Conservation (phyloP, 2,329 filamentous ascomycete species). For the Dryadomyces quercus-mongolicae region DNA sequence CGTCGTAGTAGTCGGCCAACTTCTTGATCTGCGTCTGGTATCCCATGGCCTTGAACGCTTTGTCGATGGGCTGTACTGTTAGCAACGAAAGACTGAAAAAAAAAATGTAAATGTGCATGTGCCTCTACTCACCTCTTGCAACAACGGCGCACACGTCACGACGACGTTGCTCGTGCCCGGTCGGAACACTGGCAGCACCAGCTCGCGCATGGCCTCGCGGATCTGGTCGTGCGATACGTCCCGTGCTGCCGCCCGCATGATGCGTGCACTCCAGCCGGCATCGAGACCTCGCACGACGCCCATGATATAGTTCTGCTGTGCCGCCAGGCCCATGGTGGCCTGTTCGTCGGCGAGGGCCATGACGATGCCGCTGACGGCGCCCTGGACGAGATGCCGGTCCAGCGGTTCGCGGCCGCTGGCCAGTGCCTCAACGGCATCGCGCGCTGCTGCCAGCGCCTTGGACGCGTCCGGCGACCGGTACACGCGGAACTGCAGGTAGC, state of each 20-base stretch:
- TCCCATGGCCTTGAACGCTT: conserved; percentile 60
- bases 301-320: conserved; percentile 70
- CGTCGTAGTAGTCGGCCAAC: conserved; percentile 73
- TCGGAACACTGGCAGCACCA: conserved; percentile 70
- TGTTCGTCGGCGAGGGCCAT: conserved; percentile 80
- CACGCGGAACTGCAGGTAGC: conserved; percentile 71
- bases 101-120: conserved; percentile 16
- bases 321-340: conserved; percentile 70
- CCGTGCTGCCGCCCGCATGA: conserved; percentile 72
- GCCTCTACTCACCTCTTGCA: conserved; percentile 58
- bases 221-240: conserved; percentile 68
- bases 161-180: conserved; percentile 74
- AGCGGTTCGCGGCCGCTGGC: conserved; percentile 59
- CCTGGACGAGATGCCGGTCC: conserved; percentile 74
- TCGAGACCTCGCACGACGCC: conserved; percentile 67
- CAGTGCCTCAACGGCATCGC: conserved; percentile 62
- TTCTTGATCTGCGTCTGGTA: conserved; percentile 68
- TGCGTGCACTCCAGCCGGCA: conserved; percentile 63
- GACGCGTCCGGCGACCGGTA: conserved; percentile 84
- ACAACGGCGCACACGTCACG: conserved; percentile 74
- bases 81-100: not conserved
- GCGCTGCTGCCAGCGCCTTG: conserved; percentile 71
- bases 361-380: conserved; percentile 82
- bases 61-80: conserved; percentile 53
- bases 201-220: conserved; percentile 56